phyloP scores from a whole-genome alignment of 306 rosid species.

The Corylus americana region DNA sequence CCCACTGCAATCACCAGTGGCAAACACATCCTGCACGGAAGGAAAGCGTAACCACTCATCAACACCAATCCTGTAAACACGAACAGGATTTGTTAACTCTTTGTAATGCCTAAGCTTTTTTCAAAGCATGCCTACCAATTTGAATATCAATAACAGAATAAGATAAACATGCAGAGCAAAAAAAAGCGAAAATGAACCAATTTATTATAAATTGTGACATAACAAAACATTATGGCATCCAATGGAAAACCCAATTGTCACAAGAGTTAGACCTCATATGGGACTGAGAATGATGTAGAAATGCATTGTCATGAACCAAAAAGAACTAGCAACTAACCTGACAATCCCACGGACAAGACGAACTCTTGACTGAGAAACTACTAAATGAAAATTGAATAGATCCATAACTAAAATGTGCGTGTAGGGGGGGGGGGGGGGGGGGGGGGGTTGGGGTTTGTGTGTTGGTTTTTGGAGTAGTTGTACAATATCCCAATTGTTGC shows the following conservation, averaged over 20 bases:
- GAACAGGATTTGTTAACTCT: not conserved
- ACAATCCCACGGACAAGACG: too few relatives aligned
- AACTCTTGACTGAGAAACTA: too few relatives aligned
- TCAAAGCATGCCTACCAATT: not conserved
- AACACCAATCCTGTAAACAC: conserved; percentile 72
- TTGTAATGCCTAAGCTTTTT: not conserved
- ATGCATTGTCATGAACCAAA: not conserved
- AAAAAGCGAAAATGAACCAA: not conserved
- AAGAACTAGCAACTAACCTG: conserved; percentile 41
- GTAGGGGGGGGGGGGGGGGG: too few relatives aligned
- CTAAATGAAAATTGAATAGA: too few relatives aligned
- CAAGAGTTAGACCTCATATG: not conserved
- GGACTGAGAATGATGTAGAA: not conserved
- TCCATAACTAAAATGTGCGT: too few relatives aligned
- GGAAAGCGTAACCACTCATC: conserved; percentile 93
- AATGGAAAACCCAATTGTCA: not conserved
- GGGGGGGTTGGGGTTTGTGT: too few relatives aligned
- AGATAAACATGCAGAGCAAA: not conserved
- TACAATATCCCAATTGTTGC: too few relatives aligned
- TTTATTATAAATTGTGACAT: not conserved
- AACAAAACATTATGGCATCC: not conserved
- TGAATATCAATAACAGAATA: not conserved
- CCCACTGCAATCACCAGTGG: conserved; percentile 95
- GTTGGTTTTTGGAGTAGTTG: too few relatives aligned
- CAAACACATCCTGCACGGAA: conserved; percentile 66